Base-by-base conservation (phyloP, 148 eudicot species). In the Spergularia marina region DNA sequence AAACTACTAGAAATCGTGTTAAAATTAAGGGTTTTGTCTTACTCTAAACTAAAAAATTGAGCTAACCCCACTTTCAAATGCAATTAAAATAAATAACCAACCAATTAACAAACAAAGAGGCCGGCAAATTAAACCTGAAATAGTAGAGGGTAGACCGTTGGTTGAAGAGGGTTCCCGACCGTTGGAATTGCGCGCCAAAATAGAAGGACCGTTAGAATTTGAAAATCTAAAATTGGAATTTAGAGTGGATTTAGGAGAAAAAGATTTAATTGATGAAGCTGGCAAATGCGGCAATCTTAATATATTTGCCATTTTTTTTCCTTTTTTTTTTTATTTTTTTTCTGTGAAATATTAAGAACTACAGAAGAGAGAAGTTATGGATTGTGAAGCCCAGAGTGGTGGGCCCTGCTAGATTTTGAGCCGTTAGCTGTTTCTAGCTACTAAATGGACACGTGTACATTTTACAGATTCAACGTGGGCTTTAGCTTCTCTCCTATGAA, bases 171-270 rank as follows among this genome's bases (percentile, higher is more conserved):
- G 74, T 10, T 70, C 40, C 12, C 15, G 71, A 68, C 77, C 77
- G 80, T 81, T 77, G 81, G 84, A 63, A 75, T 20, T 57, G 69
- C 74, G 78, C 82, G 82, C 77, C 73, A 79, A 79, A 79, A 68
- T 59, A 30, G 77, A 58, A 41, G 64, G 41, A 30, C 59, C 53
- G 36, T 39, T 57, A 23, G 72, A 44, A 57, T 57, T 71, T 14
- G 52, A 54, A 15, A 70, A 10, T 53, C 59, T 20, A 2, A 70
- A 47, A 5, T 47, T 76, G 49, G 74, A 59, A 39, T 75, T 76
- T 14, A 16, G 6, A 52, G 23, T 14, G 15, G 59, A n/a, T 41
- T 40, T 73, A 47, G 2, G 41, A 61, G 76, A 67, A 39, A 61
- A 61, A 44, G 6, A 39, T 72, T 20, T 39, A 59, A 36, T 21